Percentiles rank a stretch among this genome's conserved stretches.
These are phyloP conservation scores for Eruca vesicaria DNA, from an alignment of 441 rosid species.

Conservation along the genomic window DNA sequence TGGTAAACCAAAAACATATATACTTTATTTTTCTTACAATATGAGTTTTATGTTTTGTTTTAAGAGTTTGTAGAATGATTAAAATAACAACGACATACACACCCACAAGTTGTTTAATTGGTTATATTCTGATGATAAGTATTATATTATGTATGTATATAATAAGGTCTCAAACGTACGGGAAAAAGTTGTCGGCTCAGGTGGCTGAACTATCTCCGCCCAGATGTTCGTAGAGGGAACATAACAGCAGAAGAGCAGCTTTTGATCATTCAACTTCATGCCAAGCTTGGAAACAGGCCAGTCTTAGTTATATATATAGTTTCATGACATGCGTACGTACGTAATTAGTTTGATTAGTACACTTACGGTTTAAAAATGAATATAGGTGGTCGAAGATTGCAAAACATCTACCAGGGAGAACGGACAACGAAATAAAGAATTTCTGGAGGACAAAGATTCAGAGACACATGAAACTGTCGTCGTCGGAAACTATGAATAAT, in stretches of 20 bases:
- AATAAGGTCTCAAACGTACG: constrained; percentile 52
- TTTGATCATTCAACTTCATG: constrained; percentile 43
- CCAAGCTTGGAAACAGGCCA: constrained; percentile 56
- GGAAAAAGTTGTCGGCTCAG: constrained; percentile 72
- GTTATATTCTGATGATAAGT: neutral
- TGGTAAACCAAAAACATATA: neutral
- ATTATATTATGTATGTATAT: neutral
- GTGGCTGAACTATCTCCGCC: constrained; percentile 64
- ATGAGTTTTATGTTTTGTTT: neutral
- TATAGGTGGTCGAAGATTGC: constrained; percentile 42
- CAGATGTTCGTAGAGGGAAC: constrained; percentile 53
- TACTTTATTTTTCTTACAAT: neutral
- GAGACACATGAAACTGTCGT: constrained; percentile 36
- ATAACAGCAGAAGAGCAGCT: constrained; percentile 50
- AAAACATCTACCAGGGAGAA: constrained; percentile 72
- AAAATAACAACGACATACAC: neutral
- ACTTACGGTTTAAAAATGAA: neutral
- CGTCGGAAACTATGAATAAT: neutral
- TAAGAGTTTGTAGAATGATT: neutral
- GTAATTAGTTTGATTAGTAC: neutral
- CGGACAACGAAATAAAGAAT: constrained; percentile 95
- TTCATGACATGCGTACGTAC: neutral
- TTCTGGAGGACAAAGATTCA: constrained; percentile 95
- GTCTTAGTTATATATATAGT: neutral
- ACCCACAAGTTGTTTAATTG: neutral